phyloP scores from a whole-genome alignment of 2,329 filamentous ascomycete genomes.

The Dactylella cylindrospora region DNA sequence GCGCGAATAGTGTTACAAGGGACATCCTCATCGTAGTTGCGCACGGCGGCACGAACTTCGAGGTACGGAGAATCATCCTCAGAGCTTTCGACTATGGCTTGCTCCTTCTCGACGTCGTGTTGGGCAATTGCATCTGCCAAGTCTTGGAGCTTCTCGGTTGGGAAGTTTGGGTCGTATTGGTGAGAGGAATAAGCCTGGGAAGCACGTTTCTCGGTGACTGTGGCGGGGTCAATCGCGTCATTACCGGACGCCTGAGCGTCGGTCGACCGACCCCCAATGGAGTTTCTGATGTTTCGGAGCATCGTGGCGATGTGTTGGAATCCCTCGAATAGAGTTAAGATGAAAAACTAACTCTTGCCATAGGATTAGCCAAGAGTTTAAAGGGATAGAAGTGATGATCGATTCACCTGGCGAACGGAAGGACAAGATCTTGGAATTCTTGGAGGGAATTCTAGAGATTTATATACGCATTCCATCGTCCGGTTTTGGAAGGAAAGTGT shows the following conservation, averaged over 20 bases:
- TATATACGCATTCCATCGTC: constrained; percentile 38
- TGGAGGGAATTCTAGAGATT: constrained; percentile 24
- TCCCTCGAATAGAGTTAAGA: constrained; percentile 25
- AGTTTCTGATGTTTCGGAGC: constrained; percentile 41
- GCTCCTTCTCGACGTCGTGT: constrained; percentile 50
- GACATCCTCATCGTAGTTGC: constrained; percentile 65
- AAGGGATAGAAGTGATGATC: constrained; percentile 12
- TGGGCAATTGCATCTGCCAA: constrained; percentile 38
- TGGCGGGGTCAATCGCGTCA: constrained; percentile 29
- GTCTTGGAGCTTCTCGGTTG: constrained; percentile 36
- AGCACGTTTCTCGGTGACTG: constrained; percentile 22
- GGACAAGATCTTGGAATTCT: constrained; percentile 36
- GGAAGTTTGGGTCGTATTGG: constrained; percentile 43
- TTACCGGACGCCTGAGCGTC: constrained; percentile 42
- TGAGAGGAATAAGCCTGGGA: constrained; percentile 22
- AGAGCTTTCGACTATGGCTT: constrained; percentile 53
- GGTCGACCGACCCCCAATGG: constrained; percentile 40
- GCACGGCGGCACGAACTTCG: constrained; percentile 66
- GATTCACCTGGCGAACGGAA: constrained; percentile 18
- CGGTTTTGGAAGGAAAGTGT: constrained; percentile 25
- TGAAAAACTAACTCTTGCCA: constrained; percentile 15
- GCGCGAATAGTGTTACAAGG: constrained; percentile 68
- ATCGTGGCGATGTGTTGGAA: constrained; percentile 8
- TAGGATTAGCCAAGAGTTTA: constrained; percentile 2
- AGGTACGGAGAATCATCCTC: constrained; percentile 66